Conservation (phyloP, 1,139 yeast genomes). For the Petasospora fabianii region DNA sequence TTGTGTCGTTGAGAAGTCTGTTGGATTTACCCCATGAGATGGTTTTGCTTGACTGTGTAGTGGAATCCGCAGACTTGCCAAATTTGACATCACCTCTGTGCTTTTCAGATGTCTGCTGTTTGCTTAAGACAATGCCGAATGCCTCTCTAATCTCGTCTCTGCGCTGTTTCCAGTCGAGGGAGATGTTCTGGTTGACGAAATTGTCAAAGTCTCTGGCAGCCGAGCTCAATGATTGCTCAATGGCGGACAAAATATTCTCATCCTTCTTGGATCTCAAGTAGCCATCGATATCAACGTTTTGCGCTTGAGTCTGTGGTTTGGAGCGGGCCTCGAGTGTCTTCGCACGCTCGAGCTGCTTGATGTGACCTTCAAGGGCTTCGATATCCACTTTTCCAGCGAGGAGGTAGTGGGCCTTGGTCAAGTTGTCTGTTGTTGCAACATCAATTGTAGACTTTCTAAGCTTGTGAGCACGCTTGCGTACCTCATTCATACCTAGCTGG, state of each 20-base stretch:
- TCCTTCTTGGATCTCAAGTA: conserved; percentile 70
- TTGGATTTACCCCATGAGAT: conserved; percentile 32
- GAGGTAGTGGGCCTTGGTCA: conserved; percentile 85
- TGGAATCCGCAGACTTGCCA: conserved; percentile 6
- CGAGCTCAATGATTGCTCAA: conserved; percentile 70
- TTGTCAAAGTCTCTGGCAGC: conserved; percentile 84
- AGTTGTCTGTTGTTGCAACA: conserved; percentile 35
- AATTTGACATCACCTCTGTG: conserved; percentile 9
- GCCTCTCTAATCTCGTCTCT: conserved; percentile 69
- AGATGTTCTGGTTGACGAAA: conserved; percentile 67
- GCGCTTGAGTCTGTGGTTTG: conserved; percentile 25
- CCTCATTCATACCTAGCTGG: conserved; percentile 72
- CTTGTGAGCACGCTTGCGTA: conserved; percentile 64
- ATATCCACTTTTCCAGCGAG: conserved; percentile 89
- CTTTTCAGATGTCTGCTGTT: conserved; percentile 15
- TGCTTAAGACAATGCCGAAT: conserved; percentile 45
- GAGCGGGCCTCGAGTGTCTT: conserved; percentile 26
- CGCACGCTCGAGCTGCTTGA: conserved; percentile 36
- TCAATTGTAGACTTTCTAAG: conserved; percentile 46
- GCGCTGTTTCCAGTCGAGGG: conserved; percentile 80
- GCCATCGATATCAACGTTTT: conserved; percentile 43
- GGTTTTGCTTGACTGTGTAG: conserved; percentile 19
- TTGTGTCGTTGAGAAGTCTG: conserved; percentile 31
- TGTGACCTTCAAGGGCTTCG: conserved; percentile 76
- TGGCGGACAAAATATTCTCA: conserved; percentile 76